Evolutionary conservation across 371 early-diverging fungal genomes (phyloP).

Genomic region (Rhizopus sp.): DNA sequence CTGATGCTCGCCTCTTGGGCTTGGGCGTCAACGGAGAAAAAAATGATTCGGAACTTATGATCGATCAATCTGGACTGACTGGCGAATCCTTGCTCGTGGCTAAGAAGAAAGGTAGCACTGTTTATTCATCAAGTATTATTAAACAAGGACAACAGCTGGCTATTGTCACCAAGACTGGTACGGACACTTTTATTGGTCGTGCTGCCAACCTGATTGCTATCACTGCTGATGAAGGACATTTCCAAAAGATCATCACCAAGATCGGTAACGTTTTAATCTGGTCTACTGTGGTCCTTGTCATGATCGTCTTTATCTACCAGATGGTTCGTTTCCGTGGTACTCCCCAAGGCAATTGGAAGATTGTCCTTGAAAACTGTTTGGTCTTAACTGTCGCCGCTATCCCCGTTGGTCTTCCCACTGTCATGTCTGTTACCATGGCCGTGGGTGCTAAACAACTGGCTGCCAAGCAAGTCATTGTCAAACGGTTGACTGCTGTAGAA

Average conservation of each 20-base stretch:
- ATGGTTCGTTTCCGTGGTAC: conserved; percentile 46
- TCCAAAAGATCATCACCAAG: conserved; percentile 78
- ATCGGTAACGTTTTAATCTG: conserved; percentile 81
- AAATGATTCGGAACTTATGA: conserved; percentile 68
- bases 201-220: conserved; percentile 84
- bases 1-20: conserved; percentile 82
- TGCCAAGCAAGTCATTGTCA: conserved; percentile 87
- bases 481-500: conserved; percentile 89
- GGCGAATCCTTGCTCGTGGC: conserved; percentile 85
- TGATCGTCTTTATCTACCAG: conserved; percentile 75
- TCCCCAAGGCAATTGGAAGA: conserved; percentile 32
- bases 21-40: conserved; percentile 74
- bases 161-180: conserved; percentile 82
- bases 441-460: conserved; percentile 88
- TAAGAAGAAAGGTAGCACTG: conserved; percentile 75
- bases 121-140: conserved; percentile 81
- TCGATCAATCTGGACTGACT: conserved; percentile 92
- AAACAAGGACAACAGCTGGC: conserved; percentile 83
- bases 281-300: conserved; percentile 71
- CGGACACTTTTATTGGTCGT: conserved; percentile 85
- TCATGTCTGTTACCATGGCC: conserved; percentile 94
- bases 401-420: conserved; percentile 92
- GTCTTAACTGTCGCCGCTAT: conserved; percentile 92
- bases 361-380: conserved; percentile 66
- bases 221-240: conserved; percentile 79